phyloP scores from a whole-genome alignment of 1,284 basidiomycete species.

The Tilletia caries region DNA sequence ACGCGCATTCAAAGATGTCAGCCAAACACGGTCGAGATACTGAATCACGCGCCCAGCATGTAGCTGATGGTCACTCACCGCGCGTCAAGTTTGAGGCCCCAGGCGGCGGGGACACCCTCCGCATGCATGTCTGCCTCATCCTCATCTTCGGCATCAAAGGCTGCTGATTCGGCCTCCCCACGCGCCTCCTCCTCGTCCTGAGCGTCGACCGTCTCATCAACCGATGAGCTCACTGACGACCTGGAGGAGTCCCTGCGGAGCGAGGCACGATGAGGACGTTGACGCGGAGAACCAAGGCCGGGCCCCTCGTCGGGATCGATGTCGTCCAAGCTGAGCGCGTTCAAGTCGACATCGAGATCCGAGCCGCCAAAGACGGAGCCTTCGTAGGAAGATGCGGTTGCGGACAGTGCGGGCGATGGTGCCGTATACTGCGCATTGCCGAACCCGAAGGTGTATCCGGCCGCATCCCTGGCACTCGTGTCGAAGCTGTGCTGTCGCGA shows the following conservation, averaged over 20 bases:
- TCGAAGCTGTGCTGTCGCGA: too few species aligned
- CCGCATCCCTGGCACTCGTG: too few species aligned
- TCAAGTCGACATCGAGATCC: background rate
- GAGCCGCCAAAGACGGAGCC: background rate
- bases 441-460: constrained; percentile 3
- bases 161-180: background rate
- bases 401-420: constrained; percentile 5
- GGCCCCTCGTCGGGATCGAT: background rate
- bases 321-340: constrained; percentile 7
- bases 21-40: too few species aligned
- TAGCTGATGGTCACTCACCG: constrained; percentile 18
- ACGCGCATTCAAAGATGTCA: too few species aligned
- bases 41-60: background rate
- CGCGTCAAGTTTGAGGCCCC: constrained; percentile 42
- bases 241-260: constrained; percentile 4
- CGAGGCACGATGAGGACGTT: background rate
- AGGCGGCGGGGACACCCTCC: constrained; percentile 47
- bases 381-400: constrained; percentile 7
- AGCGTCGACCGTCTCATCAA: background rate
- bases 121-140: constrained; percentile 53
- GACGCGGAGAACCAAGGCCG: background rate
- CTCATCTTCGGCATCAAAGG: constrained; percentile 25
- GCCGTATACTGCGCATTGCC: background rate
- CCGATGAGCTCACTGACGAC: background rate
- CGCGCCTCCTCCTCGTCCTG: background rate